Evolutionary conservation across 169 alveolate species (phyloP), one percentile per base, ranked within the genome.

Genomic region (Blepharisma undulans): DNA sequence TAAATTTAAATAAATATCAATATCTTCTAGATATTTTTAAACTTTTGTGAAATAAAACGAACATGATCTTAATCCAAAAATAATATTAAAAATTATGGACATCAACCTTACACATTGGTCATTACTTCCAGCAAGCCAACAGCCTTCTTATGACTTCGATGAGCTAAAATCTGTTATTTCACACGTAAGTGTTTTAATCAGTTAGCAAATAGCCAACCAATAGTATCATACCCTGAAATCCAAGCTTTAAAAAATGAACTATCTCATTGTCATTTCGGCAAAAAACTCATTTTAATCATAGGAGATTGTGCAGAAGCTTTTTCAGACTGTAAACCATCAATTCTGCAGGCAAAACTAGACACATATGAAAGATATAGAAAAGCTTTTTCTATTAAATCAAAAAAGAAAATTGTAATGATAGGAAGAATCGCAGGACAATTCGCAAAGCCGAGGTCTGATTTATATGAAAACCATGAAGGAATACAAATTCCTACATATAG

Each of bases 271-370:
- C 34, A 22, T 22, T 21, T n/a, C 6, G 89, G 89, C 8, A 87
- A 92, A 32, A 21, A 32, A 36, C 22, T 82, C 5, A 82, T 82
- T 72, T 30, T 82, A 21, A 72, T 32, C 27, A 76, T 91, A 84
- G 97, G 97, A 14, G 97, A 95, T 87, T 95, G 97, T 84, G 96
- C 97, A 72, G 97, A 95, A 84, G 86, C 92, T 19, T 95, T 94
- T 85, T 72, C 32, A 22, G 96, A 94, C 82, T 93, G 95, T 76
- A 92, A 78, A n/a, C 90, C 76, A 34, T 79, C 71, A 48, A 60
- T 77, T 77, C 34, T 94, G 80, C 61, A 76, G 1, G 79, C 36
- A 48, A 95, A 93, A 79, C 59, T 93, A 19, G 72, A 77, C 14
- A 78, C 90, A 6, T 74, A 91, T 88, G 66, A 77, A 48, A 84